Percentiles rank a stretch among this genome's conserved stretches.
Evolutionary conservation across 2,329 filamentous ascomycete species (phyloP).

Genomic region (Dryadomyces quercus-mongolicae): DNA sequence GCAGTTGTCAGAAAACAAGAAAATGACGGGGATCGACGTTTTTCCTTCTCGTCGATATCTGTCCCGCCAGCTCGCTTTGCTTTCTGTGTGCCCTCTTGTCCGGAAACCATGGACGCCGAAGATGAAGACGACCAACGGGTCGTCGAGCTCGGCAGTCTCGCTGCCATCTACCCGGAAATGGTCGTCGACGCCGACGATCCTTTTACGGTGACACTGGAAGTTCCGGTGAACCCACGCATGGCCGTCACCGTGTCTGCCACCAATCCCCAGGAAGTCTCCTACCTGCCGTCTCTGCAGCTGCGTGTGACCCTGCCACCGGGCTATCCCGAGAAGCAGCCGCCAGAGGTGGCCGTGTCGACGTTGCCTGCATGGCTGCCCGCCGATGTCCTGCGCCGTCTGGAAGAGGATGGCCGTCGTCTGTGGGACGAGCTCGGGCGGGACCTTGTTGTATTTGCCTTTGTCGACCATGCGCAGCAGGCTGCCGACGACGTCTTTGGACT

Average conservation of each 20-base stretch:
- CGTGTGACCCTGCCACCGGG: conserved; percentile 40
- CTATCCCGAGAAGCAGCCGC: conserved; percentile 44
- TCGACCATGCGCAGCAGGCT: conserved; percentile 49
- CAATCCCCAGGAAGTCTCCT: conserved; percentile 38
- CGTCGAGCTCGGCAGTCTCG: conserved; percentile 47
- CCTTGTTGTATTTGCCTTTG: conserved; percentile 48
- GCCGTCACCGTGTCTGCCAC: conserved; percentile 38
- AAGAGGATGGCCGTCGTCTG: conserved; percentile 35
- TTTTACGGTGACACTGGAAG: conserved; percentile 41
- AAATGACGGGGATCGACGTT: neutral
- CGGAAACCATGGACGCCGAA: neutral
- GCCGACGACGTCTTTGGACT: conserved; percentile 50
- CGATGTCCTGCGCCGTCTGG: conserved; percentile 33
- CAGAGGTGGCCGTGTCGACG: conserved; percentile 37
- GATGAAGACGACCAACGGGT: conserved; percentile 38
- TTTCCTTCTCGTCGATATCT: neutral
- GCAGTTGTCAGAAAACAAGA: neutral
- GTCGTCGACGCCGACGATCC: conserved; percentile 27
- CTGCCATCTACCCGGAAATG: conserved; percentile 57
- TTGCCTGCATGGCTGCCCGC: conserved; percentile 44
- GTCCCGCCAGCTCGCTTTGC: neutral
- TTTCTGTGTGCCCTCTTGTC: too few relatives aligned
- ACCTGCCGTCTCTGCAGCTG: conserved; percentile 46
- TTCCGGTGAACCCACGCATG: conserved; percentile 42
- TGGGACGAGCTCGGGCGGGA: conserved; percentile 53